Conservation (phyloP, 179 eudicot species). For the Drosera spatulata region DNA sequence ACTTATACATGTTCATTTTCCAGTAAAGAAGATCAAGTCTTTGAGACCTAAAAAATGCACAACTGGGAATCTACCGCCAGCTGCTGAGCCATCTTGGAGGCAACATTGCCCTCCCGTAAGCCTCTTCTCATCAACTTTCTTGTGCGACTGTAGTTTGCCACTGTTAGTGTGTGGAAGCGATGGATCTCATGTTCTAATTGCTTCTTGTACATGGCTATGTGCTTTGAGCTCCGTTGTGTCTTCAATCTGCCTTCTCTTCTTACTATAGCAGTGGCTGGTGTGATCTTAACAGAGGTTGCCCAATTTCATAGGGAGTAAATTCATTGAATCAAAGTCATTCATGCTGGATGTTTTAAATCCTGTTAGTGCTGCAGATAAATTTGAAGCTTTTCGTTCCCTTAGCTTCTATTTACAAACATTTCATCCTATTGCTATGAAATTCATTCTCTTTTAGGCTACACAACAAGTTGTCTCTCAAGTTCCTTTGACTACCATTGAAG, state of each 20-base stretch:
- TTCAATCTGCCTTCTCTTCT: constrained; percentile 1
- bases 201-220: background rate
- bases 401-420: background rate
- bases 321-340: constrained; percentile 44
- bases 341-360: constrained; percentile 59
- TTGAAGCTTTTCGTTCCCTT: background rate
- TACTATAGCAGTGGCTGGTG: background rate
- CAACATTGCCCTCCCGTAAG: constrained; percentile 51
- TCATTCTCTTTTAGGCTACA: constrained; percentile 41
- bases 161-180: constrained; percentile 2
- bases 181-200: constrained; percentile 6
- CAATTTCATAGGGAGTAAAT: constrained; percentile 56
- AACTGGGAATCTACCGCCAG: constrained; percentile 29
- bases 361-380: constrained; percentile 23
- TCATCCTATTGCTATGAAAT: background rate
- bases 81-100: constrained; percentile 49
- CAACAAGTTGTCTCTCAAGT: constrained; percentile 69
- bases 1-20: constrained; percentile 2
- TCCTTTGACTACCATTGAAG: constrained; percentile 59
- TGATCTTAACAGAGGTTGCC: constrained; percentile 35
- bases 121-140: background rate
- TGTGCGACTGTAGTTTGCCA: background rate
- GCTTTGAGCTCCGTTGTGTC: background rate
- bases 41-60: constrained; percentile 39
- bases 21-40: constrained; percentile 46